phyloP scores from a whole-genome alignment of 768 basidiomycete species.

The Hericium erinaceus region DNA sequence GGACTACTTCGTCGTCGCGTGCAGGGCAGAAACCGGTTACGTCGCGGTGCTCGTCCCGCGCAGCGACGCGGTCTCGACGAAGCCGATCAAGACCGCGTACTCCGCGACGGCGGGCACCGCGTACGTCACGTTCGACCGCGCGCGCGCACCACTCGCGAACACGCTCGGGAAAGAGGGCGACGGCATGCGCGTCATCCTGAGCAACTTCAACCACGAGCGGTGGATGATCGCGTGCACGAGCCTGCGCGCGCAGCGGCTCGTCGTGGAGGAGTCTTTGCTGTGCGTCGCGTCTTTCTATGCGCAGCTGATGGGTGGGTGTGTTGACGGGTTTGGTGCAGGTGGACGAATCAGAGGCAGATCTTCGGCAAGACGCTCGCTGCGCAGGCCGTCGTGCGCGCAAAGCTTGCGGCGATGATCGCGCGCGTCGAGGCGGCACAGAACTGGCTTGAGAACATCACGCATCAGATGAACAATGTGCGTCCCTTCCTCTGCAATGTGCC shows the following conservation, averaged over 20 bases:
- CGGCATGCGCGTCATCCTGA: constrained; percentile 76
- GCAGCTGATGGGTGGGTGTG: constrained; percentile 7
- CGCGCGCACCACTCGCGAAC: constrained; percentile 75
- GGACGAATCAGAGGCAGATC: constrained; percentile 82
- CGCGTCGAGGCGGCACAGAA: constrained; percentile 79
- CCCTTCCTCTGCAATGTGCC: neutral
- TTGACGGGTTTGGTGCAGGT: constrained; percentile 35
- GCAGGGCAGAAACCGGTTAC: constrained; percentile 64
- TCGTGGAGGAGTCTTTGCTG: constrained; percentile 90
- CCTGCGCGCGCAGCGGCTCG: constrained; percentile 64
- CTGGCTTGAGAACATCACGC: constrained; percentile 85
- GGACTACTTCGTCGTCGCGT: constrained; percentile 78
- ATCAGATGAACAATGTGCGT: constrained; percentile 83
- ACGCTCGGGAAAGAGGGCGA: constrained; percentile 81
- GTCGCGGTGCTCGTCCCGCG: constrained; percentile 71
- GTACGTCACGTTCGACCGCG: constrained; percentile 72
- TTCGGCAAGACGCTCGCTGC: constrained; percentile 81
- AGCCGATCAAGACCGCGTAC: constrained; percentile 87
- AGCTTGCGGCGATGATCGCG: constrained; percentile 85
- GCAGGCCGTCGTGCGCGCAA: constrained; percentile 82
- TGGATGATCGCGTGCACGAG: constrained; percentile 78
- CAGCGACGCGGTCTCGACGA: constrained; percentile 67
- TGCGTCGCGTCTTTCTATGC: constrained; percentile 21
- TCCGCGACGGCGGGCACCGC: constrained; percentile 88
- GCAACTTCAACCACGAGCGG: constrained; percentile 85